Conservation (phyloP, 1,139 yeast species). For the Yamadazyma triangularis region DNA sequence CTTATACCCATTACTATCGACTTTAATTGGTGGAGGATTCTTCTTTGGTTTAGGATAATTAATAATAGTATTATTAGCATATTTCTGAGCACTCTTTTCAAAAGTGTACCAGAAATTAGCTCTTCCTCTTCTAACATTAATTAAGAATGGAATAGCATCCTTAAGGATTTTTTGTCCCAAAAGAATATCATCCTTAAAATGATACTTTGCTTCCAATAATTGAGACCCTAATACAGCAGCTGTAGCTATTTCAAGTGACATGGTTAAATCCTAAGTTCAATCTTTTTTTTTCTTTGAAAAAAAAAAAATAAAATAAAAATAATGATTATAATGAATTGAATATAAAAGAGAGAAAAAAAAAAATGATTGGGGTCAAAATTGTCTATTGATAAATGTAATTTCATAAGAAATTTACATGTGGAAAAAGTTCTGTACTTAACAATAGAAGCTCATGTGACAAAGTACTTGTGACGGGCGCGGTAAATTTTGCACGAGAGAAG, state of each 20-base stretch:
- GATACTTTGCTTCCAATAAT: conserved; percentile 48
- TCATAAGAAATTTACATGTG: not conserved
- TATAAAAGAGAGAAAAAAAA: not conserved
- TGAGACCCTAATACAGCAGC: conserved; percentile 43
- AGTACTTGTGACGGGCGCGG: no score
- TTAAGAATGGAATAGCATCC: conserved; percentile 39
- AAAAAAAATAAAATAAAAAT: no score
- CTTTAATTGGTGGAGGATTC: conserved; percentile 24
- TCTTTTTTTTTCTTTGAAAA: no score
- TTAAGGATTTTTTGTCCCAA: conserved; percentile 41
- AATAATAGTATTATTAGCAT: conserved; percentile 55
- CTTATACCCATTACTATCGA: conserved; percentile 30
- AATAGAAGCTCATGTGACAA: not conserved
- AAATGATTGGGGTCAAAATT: not conserved
- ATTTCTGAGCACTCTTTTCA: conserved; percentile 44
- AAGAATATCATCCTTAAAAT: conserved; percentile 50
- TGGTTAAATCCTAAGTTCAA: no score
- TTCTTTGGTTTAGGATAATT: conserved; percentile 57
- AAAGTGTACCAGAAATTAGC: conserved; percentile 68
- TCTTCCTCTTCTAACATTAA: conserved; percentile 39
- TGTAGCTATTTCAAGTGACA: conserved; percentile 34
- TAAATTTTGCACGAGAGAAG: no score
- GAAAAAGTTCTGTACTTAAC: not conserved
- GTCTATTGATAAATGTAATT: not conserved
- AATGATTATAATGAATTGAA: no score